Conservation (phyloP, 2,329 filamentous ascomycete genomes). For the Hypomyces perniciosus region DNA sequence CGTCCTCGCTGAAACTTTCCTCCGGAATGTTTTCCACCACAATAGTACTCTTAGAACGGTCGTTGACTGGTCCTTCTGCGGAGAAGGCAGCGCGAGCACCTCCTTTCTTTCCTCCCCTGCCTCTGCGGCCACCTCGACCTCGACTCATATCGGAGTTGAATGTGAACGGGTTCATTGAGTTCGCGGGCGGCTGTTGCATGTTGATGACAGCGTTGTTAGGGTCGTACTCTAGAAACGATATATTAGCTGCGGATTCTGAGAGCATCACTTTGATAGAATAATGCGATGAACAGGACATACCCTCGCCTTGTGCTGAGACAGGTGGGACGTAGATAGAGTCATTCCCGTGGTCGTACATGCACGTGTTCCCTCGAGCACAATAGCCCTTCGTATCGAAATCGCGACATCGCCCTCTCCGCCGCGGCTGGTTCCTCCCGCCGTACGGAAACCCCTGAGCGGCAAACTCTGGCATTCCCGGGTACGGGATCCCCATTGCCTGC, state of each 20-base stretch:
- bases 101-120: constrained; percentile 25
- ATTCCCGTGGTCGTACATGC: constrained; percentile 62
- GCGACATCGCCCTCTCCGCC: constrained; percentile 47
- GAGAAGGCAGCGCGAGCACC: constrained; percentile 54
- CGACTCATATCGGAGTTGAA: constrained; percentile 22
- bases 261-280: background rate
- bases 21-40: constrained; percentile 75
- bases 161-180: constrained; percentile 16
- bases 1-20: constrained; percentile 59
- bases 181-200: constrained; percentile 14
- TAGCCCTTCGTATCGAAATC: constrained; percentile 70
- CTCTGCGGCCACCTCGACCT: constrained; percentile 32
- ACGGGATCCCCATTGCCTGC: constrained; percentile 48
- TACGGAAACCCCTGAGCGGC: constrained; percentile 20
- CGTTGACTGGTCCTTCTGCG: constrained; percentile 54
- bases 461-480: constrained; percentile 35
- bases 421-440: constrained; percentile 22
- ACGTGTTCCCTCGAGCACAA: constrained; percentile 61
- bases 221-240: constrained; percentile 25
- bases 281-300: constrained; percentile 15
- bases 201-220: constrained; percentile 25
- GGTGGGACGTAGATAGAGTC: constrained; percentile 39
- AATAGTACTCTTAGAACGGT: constrained; percentile 59
- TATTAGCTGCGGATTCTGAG: constrained; percentile 13
- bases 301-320: constrained; percentile 18